Base-by-base conservation (phyloP, 768 basidiomycete genomes). In the Boletus reticulatus region DNA sequence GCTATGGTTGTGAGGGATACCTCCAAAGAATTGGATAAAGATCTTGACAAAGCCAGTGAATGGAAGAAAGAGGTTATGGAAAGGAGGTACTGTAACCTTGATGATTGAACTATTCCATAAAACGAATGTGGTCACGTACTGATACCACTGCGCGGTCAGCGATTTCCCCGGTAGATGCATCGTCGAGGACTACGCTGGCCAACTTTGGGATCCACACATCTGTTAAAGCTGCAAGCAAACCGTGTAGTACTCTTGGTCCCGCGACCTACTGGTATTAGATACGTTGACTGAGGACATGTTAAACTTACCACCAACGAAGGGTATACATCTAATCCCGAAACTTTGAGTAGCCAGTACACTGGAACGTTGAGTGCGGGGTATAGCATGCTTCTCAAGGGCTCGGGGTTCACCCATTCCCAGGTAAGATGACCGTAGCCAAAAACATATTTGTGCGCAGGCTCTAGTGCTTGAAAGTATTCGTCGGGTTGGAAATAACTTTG, bases 401-500 rank as follows among this genome's bases (percentile, higher is more conserved):
- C 69, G 20, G 78, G 73, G 48, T 80, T 73, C 43, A 81, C 73
- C 97, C 97, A 99, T 76, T 99, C 97, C 97, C 97, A 99, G 22
- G 95, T 98, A 41, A 94, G 76, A 61, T 87, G 80, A 3, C 94
- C 96, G 72, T 93, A 93, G 44, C 94, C 94, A 68, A 92, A 98
- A 48, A 97, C 92, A 42, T 86, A 73, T 53, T 79, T 79, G 69
- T 98, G 90, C 0, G 97, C 97, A 44, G 92, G 89, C 68, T 99
- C 97, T 43, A 98, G 80, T 7, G 94, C 83, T 68, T 99, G 97
- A 64, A 89, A 98, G 72, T 90, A 96, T 72, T 98, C 97, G 71
- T 99, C 97, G 10, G 97, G 94, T 69, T 98, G 95, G 69, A 98
- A 98, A 75, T 89, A 90, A 5, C 94, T 92, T 51, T 80, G 79